These are phyloP conservation scores for Trichoderma endophyticum DNA, from an alignment of 2,329 filamentous ascomycete species.

Conservation along the genomic window DNA sequence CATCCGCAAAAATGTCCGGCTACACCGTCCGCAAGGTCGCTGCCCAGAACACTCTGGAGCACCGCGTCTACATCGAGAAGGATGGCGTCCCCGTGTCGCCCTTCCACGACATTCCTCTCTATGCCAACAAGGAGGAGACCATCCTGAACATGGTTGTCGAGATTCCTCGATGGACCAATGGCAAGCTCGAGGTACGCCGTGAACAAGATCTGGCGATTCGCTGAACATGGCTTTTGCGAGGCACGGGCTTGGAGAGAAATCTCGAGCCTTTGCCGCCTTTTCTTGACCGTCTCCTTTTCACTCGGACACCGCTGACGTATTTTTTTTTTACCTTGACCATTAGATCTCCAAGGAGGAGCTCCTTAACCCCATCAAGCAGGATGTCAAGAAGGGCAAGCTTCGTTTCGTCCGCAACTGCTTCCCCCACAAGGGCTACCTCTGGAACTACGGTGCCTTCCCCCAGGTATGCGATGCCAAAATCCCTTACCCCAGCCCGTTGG, in stretches of 20 bases:
- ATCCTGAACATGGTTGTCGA: constrained; percentile 99
- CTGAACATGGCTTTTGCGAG: background rate
- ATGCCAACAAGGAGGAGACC: constrained; percentile 92
- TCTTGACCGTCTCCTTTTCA: background rate
- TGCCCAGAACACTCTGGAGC: constrained; percentile 88
- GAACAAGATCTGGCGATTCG: background rate
- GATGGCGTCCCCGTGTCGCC: constrained; percentile 91
- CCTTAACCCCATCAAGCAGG: constrained; percentile 99
- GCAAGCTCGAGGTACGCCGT: constrained; percentile 87
- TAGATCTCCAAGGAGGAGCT: constrained; percentile 98
- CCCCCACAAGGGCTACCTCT: constrained; percentile 99
- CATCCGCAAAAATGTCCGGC: constrained; percentile 48
- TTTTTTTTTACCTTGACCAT: background rate
- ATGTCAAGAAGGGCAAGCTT: constrained; percentile 99
- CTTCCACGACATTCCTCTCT: constrained; percentile 98
- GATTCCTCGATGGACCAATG: constrained; percentile 99
- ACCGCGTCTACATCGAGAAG: constrained; percentile 97
- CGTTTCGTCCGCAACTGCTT: constrained; percentile 99
- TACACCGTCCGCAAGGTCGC: constrained; percentile 86
- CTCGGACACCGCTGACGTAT: background rate
- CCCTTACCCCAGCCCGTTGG: constrained; percentile 13
- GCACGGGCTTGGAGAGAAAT: background rate
- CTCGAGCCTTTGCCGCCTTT: background rate
- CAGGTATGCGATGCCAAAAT: constrained; percentile 58
- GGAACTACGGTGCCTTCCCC: constrained; percentile 99